Conservation (phyloP, 2,329 filamentous ascomycete species). For the Fusarium nelsonii region DNA sequence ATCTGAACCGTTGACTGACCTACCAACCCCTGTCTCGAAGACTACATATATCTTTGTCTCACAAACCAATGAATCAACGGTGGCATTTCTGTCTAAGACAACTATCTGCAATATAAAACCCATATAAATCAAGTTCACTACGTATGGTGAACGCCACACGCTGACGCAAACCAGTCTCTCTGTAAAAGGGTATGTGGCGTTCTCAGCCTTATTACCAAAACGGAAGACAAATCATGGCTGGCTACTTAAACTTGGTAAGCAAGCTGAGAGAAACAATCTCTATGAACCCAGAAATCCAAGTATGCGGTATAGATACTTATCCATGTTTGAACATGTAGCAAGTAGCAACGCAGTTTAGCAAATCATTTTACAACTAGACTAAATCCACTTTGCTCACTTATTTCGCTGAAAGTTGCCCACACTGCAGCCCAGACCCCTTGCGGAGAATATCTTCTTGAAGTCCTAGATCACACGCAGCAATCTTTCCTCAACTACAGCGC, state of each 20-base stretch:
- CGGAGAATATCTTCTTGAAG: not conserved
- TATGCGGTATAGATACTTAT: no score
- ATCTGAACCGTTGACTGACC: not conserved
- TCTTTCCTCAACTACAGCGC: not conserved
- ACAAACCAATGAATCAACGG: rapidly evolving
- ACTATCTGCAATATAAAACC: not conserved
- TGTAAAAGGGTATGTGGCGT: not conserved
- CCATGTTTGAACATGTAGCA: not conserved
- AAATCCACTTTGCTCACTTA: not conserved
- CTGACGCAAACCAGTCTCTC: not conserved
- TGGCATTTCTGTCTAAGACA: not conserved
- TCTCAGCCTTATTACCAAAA: not conserved
- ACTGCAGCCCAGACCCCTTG: no score
- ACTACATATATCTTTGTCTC: no score
- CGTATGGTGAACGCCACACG: not conserved
- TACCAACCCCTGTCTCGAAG: no score
- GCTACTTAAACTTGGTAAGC: not conserved
- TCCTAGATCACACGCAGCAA: not conserved
- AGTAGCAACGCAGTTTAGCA: no score
- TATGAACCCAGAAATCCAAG: not conserved
- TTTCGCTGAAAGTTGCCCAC: no score
- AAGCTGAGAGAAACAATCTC: not conserved
- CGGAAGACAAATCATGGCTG: not conserved
- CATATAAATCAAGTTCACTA: not conserved
- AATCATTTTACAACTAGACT: not conserved